phyloP scores from a whole-genome alignment of 306 rosid species.

The Acmispon strigosus region DNA sequence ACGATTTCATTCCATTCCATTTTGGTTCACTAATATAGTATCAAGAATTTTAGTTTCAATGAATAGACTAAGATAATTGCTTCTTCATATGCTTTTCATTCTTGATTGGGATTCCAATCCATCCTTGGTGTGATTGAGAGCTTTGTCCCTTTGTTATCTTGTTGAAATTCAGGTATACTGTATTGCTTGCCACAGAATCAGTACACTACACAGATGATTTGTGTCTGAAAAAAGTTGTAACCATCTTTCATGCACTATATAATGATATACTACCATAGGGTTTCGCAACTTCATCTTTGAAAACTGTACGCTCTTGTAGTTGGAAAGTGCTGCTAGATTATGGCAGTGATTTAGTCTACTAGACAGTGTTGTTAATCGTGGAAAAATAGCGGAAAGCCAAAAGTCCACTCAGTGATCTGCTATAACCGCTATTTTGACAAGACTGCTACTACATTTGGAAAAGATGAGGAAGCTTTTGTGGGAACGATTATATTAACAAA shows the following conservation, averaged over 20 bases:
- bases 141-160: neutral
- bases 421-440: too few species aligned
- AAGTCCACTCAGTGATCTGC: too few species aligned
- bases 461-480: neutral
- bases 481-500: neutral
- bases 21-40: constrained; percentile 1
- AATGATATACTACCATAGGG: neutral
- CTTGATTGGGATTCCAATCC: neutral
- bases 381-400: too few species aligned
- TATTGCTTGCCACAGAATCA: neutral
- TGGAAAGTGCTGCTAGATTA: neutral
- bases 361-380: too few species aligned
- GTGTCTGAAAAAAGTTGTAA: neutral
- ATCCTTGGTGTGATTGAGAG: neutral
- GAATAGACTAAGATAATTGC: neutral
- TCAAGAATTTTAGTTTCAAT: neutral
- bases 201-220: neutral
- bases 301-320: neutral
- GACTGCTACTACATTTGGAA: too few species aligned
- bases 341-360: neutral
- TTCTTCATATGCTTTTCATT: neutral
- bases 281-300: neutral
- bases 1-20: neutral
- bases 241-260: neutral
- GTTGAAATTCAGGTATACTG: neutral